Evolutionary conservation across 805 yeast species (phyloP).

Genomic region (Kodamaea neixiangensis): DNA sequence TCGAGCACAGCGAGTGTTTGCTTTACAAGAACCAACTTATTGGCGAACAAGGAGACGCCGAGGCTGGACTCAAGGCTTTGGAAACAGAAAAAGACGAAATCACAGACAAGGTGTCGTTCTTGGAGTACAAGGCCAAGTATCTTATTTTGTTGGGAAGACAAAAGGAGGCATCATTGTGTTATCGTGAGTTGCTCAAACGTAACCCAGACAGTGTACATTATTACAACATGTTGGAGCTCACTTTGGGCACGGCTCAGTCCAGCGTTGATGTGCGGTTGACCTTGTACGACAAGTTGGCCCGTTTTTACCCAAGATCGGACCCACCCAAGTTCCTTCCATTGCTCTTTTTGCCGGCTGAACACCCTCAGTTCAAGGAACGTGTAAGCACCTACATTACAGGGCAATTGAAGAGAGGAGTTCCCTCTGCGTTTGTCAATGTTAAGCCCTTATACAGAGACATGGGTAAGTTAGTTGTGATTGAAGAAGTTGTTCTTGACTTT

Average conservation of each 20-base stretch:
- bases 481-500: conserved; percentile 54
- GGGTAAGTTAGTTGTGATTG: conserved; percentile 45
- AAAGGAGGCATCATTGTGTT: conserved; percentile 67
- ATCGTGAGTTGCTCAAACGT: conserved; percentile 71
- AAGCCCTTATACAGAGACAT: conserved; percentile 70
- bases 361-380: conserved; percentile 46
- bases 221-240: conserved; percentile 64
- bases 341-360: conserved; percentile 60
- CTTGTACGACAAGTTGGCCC: conserved; percentile 64
- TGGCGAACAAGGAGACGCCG: conserved; percentile 60
- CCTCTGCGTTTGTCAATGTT: conserved; percentile 83
- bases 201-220: conserved; percentile 80
- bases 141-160: conserved; percentile 55
- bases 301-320: conserved; percentile 81
- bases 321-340: conserved; percentile 79
- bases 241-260: conserved; percentile 51
- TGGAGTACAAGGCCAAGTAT: conserved; percentile 69
- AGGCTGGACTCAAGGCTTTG: conserved; percentile 63
- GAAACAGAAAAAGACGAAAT: conserved; percentile 50
- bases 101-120: conserved; percentile 57
- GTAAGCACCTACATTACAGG: conserved; percentile 56
- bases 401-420: conserved; percentile 79
- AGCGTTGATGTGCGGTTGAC: conserved; percentile 52
- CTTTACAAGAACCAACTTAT: conserved; percentile 72
- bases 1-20: conserved; percentile 79